Evolutionary conservation across 2,329 filamentous ascomycete species (phyloP).

Genomic region (Ophiostoma sp.): DNA sequence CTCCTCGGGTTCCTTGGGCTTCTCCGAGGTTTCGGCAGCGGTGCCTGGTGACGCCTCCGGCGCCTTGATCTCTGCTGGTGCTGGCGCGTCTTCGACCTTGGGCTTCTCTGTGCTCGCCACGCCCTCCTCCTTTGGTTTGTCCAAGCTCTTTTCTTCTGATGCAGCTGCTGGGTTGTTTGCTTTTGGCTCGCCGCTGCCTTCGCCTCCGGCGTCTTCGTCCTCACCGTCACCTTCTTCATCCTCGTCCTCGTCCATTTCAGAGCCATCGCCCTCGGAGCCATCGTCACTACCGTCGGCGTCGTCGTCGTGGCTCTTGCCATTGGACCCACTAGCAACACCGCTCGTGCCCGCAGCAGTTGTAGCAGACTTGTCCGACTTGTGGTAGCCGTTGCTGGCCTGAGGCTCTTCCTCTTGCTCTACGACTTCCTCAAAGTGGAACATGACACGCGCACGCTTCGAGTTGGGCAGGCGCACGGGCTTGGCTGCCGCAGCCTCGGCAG

Average conservation of each 20-base stretch:
- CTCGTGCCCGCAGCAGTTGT: constrained; percentile 7
- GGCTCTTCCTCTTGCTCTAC: constrained; percentile 54
- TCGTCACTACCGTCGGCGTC: constrained; percentile 24
- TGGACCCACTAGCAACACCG: constrained; percentile 8
- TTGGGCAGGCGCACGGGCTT: constrained; percentile 63
- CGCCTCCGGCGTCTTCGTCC: constrained; percentile 12
- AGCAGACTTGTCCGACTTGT: neutral
- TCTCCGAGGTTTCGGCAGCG: neutral
- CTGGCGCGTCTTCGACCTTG: constrained; percentile 13
- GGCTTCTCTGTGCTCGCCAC: constrained; percentile 15
- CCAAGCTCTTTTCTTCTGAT: constrained; percentile 6
- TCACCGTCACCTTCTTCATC: constrained; percentile 21
- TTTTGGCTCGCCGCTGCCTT: constrained; percentile 14
- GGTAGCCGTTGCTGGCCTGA: constrained; percentile 29
- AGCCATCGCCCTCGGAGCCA: constrained; percentile 23
- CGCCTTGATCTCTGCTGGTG: constrained; percentile 1
- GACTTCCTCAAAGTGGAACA: constrained; percentile 68
- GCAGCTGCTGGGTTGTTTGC: constrained; percentile 16
- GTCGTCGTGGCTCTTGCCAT: constrained; percentile 20
- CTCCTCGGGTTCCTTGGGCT: constrained; percentile 16
- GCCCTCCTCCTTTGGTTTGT: constrained; percentile 16
- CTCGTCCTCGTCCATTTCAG: constrained; percentile 25
- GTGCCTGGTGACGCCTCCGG: neutral
- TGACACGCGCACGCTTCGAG: constrained; percentile 61
- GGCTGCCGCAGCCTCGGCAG: constrained; percentile 43